These are phyloP conservation scores for Pholiota adiposa DNA, from an alignment of 1,284 basidiomycete genomes.

Conservation along the genomic window DNA sequence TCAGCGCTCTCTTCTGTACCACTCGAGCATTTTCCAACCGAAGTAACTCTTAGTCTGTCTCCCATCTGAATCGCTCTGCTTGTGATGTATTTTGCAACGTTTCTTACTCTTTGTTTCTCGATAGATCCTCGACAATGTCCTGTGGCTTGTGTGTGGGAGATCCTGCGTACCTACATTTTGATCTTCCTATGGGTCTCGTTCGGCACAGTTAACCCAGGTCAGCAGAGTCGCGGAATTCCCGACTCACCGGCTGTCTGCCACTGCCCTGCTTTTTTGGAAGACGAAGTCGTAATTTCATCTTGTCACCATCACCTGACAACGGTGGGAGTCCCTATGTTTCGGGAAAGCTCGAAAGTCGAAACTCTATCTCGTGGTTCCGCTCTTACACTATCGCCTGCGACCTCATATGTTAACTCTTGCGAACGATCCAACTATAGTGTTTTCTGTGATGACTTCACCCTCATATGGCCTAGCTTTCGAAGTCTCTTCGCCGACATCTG, in stretches of 20 bases:
- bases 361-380: conserved; percentile 2
- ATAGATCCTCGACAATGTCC: no score
- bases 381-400: neutral
- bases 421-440: neutral
- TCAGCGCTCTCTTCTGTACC: neutral
- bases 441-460: neutral
- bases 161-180: neutral
- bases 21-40: no score
- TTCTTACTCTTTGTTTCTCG: no score
- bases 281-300: neutral
- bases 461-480: neutral
- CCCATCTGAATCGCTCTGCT: neutral
- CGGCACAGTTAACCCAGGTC: neutral
- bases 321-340: neutral
- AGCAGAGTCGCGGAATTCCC: neutral
- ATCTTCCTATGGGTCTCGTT: neutral
- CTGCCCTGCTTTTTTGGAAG: neutral
- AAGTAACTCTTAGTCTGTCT: neutral
- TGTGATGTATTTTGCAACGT: neutral
- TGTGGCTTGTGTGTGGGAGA: neutral
- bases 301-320: neutral
- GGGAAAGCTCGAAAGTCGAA: neutral
- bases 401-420: conserved; percentile 1
- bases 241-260: neutral
- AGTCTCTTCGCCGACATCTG: neutral